Evolutionary conservation across 2,329 filamentous ascomycete genomes (phyloP), one percentile per base, ranked within the genome.

Genomic region (Cladosporium halotolerans): DNA sequence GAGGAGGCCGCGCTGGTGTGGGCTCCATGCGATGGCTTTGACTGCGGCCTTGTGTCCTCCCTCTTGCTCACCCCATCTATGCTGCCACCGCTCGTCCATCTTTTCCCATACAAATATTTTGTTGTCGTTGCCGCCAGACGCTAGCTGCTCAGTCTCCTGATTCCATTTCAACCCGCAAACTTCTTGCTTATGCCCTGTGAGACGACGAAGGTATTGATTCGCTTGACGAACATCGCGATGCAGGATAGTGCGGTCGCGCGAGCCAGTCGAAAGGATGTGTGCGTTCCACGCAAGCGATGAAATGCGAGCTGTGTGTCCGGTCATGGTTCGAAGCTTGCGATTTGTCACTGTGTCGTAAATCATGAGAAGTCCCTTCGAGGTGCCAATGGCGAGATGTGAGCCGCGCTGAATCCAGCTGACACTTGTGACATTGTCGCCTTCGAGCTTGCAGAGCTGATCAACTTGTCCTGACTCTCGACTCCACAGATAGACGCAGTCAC

Each of bases 41-140:
- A 99, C 93, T 8, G 93, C 93, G 10, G 93, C 93, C 34, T 87
- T 92, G 69, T 99, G 93, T 53, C 96, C 91, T n/a, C 88, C 88
- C 43, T 88, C 92, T 68, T 97, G 93, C 59, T 96, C 91, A 14
- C 88, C 87, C 70, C 96, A 97, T 63, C 95, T 95, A 78, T 88
- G 96, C 2, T 95, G 78, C 1, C 93, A 93, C 7, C 90, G 88
- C 62, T 95, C 88, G n/a, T 85, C 89, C 55, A 96, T 79, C 68
- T 95, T 95, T 65, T 99, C 93, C 93, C 93, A 99, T 19, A 99
- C 90, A 81, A 97, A 93, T 43, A 99, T 79, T 69, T 97, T 97
- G 74, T 99, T 99, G 74, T 99, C 93, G 70, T 99, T 99, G 5
- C 93, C 93, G 46, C 93, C 93, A 52, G 89, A 95, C 10, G 93